Base-by-base conservation (phyloP, 345 rosid genomes). In the Kernera saxatilis region DNA sequence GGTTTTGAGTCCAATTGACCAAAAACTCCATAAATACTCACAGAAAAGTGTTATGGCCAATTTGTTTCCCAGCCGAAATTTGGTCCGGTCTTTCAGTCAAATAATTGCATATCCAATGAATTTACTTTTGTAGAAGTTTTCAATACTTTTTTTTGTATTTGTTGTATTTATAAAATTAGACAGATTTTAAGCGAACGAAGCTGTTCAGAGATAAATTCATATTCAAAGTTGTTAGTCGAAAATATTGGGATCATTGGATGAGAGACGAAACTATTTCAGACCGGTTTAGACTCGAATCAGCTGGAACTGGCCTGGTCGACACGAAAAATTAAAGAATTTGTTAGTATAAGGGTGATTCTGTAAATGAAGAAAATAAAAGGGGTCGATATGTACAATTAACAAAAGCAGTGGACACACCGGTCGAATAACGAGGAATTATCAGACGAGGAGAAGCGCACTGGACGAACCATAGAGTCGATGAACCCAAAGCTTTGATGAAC, bases 401-500 rank as follows among this genome's bases (percentile, higher is more conserved):
- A 23, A 60, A 74, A 74, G 40, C 50, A 39, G 9, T 39, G 43
- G 43, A 48, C 63, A 62, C 14, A 71, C 52, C 61, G 44, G 68
- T 57, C 58, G 15, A 3, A 32, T 2, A 69, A 5, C 2, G 74
- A 75, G 74, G 50, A 76, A n/a, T 76, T 54, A 76, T 76, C 79
- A 70, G 39, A 70, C 13, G 55, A 62, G 79, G 67, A 26, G 75
- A 76, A 55, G 79, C 67, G 79, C 75, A 76, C 79, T 17, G 60
- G 74, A 69, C 15, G 48, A 75, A 45, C 36, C 60, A 69, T 62
- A 63, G 67, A 70, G 71, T 35, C 60, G 71, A 63, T 70, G 2
- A 37, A 14, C 59, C 25, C 51, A 63, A 55, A 22, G 75, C 39
- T 63, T 46, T 63, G 75, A 76, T 63, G 79, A 69, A 70, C 67